phyloP scores from a whole-genome alignment of 371 early-diverging fungal genomes.

The Blastocladiella emersonii region DNA sequence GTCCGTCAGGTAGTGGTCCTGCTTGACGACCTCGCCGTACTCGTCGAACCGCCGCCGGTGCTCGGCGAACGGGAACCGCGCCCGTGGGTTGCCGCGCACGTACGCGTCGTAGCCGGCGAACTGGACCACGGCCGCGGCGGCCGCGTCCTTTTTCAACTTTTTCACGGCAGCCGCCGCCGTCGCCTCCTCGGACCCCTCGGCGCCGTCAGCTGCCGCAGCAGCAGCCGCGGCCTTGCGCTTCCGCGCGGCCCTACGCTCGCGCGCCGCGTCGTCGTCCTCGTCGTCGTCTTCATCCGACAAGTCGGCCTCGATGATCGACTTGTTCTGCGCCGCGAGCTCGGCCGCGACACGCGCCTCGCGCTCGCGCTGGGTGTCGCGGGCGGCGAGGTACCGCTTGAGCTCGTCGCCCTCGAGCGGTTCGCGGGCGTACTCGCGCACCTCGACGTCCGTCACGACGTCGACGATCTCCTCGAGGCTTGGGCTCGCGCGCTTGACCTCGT shows the following conservation, averaged over 20 bases:
- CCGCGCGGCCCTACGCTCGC: too few species aligned
- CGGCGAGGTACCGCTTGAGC: conserved; percentile 45
- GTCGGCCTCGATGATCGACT: conserved; percentile 59
- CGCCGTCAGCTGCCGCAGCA: conserved; percentile 6
- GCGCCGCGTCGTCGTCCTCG: conserved; percentile 5
- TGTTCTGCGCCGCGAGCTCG: conserved; percentile 45
- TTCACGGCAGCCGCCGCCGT: background rate
- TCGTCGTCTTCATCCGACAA: conserved; percentile 31
- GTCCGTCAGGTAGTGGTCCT: conserved; percentile 47
- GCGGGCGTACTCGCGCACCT: conserved; percentile 14
- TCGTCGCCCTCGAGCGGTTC: conserved; percentile 82
- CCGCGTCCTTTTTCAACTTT: conserved; percentile 43
- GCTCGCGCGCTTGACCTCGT: conserved; percentile 46
- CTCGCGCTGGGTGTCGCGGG: conserved; percentile 46
- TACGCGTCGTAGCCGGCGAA: background rate
- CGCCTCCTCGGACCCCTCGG: conserved; percentile 16
- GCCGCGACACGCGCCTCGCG: conserved; percentile 62
- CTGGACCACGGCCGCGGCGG: background rate
- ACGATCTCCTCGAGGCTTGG: conserved; percentile 8
- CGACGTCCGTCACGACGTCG: background rate
- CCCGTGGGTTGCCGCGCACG: background rate
- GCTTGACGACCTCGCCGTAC: conserved; percentile 84
- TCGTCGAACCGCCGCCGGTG: conserved; percentile 70
- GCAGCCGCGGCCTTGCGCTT: background rate
- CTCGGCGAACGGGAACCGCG: conserved; percentile 69